Evolutionary conservation across 2,329 filamentous ascomycete genomes (phyloP), one percentile per base, ranked within the genome.

Genomic region (Penicillium sp.): DNA sequence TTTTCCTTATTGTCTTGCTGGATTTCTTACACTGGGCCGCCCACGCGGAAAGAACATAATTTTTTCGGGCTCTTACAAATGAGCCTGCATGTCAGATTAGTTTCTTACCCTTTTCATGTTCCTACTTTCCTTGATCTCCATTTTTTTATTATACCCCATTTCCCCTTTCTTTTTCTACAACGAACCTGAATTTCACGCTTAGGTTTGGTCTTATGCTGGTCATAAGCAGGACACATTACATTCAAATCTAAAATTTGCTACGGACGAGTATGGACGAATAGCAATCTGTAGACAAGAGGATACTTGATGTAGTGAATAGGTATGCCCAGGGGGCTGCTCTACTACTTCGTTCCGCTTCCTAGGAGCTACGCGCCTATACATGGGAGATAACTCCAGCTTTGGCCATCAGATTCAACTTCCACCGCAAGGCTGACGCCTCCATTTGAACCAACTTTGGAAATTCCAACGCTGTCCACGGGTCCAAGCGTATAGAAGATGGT

Each of bases 21-120:
- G 44, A 45, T 50, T 48, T 16, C 43, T 29, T 61, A 63, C 55
- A 60, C 48, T 54, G 53, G 54, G 50, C 59, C 57, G 61, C 62
- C 61, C 62, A 42, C 59, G 61, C 61, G 58, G 55, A 60, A 63
- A 61, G 48, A 59, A 60, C 46, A 48, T 60, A 50, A 55, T 58
- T 18, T 50, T 50, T 13, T 38, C 45, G 52, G 36, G 53, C 36
- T 10, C 36, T 48, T 51, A 54, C 55, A 55, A 9, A 57, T 34
- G 57, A 54, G 39, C 49, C 16, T 18, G 31, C 40, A 54, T 57
- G 46, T 61, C 53, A 47, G 41, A 56, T 55, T 58, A 55, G 42
- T 50, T 47, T 48, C n/a, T 39, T 48, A 16, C 24, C 43, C 24
- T 44, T 36, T 51, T 54, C 40, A 41, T 49, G 54, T 22, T 45